Conservation (phyloP, 2,329 filamentous ascomycete genomes). For the Claviceps cyperi region DNA sequence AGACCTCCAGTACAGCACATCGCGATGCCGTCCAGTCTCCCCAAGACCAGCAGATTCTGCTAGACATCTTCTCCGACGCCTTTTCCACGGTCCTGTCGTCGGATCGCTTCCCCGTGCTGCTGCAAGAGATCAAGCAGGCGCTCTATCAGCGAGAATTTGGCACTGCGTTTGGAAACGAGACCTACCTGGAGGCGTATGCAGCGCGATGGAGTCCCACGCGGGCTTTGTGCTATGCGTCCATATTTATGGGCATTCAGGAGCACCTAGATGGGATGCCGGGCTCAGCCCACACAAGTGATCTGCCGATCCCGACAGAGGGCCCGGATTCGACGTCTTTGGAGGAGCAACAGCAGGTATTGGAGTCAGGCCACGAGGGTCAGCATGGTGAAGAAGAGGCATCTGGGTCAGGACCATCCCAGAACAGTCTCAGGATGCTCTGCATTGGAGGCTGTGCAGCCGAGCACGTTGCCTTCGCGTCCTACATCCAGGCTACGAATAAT, state of each 20-base stretch:
- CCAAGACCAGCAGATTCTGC: slow-evolving; percentile 48
- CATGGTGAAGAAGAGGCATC: not conserved
- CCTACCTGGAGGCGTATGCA: slow-evolving; percentile 69
- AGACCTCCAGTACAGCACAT: not conserved
- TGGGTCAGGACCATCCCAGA: not conserved
- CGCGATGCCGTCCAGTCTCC: slow-evolving; percentile 1
- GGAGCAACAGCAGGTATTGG: not conserved
- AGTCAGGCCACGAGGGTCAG: not conserved
- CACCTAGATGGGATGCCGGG: slow-evolving; percentile 18
- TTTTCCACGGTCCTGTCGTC: slow-evolving; percentile 39
- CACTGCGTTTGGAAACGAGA: slow-evolving; percentile 57
- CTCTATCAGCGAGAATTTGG: slow-evolving; percentile 77
- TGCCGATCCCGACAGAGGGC: not conserved
- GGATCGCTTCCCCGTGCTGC: slow-evolving; percentile 32
- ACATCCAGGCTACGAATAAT: slow-evolving; percentile 18
- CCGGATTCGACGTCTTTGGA: not conserved
- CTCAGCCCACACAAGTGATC: not conserved
- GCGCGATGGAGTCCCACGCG: slow-evolving; percentile 81
- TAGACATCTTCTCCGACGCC: slow-evolving; percentile 57
- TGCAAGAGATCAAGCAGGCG: slow-evolving; percentile 76
- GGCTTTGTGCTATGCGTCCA: slow-evolving; percentile 61
- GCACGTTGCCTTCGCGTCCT: slow-evolving; percentile 39
- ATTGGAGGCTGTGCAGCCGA: slow-evolving; percentile 48
- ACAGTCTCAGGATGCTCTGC: slow-evolving; percentile 26
- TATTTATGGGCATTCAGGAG: slow-evolving; percentile 28